Base-by-base conservation (phyloP, 2,329 filamentous ascomycete species). In the Aspergillus ruber region DNA sequence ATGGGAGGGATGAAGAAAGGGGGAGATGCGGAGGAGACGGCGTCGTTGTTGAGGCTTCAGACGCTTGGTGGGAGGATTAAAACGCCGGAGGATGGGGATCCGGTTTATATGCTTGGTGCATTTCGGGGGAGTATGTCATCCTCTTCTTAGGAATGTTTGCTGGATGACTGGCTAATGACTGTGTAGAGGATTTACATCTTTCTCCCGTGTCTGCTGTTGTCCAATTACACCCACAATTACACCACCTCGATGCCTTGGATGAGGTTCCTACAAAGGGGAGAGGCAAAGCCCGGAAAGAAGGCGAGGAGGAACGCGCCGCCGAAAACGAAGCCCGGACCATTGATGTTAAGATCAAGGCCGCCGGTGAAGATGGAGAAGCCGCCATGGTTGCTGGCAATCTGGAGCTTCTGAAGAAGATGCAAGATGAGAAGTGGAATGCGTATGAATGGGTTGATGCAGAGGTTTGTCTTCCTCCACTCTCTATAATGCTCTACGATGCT, bases 151-250 rank as follows among this genome's bases (percentile, higher is more conserved):
- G 4, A 6, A 21, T 21, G 27, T 32, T 13, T 15, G 43, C 18
- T n/a, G 40, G 12, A n/a, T 48, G 29, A 43, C 52, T 57, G 23
- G 23, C 40, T 42, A 42, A 42, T 25, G 21, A 12, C 13, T n/a
- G 5, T 27, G 21, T 39, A 90, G 88, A 88, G 58, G 83, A 94
- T 62, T 75, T 96, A 8, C 89, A 96, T 70, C 81, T 97, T 35
- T 94, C 89, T 1, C 87, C 86, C 20, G 81, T 94, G 41, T 83
- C 85, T 36, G 85, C 88, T 2, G 81, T 95, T 40, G 86, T 95
- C 38, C 88, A 95, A 64, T 82, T 98, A 62, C 86, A 90, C 3
- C 90, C 93, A 0, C 88, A 96, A 62, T 86, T 95, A 51, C 89
- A 95, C 69, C 90, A 97, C 70, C 78, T 97, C 56, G 93, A 97